Evolutionary conservation across 2,329 filamentous ascomycete genomes (phyloP), one percentile per base, ranked within the genome.

Genomic region (Calonectria pseudoturangicola): DNA sequence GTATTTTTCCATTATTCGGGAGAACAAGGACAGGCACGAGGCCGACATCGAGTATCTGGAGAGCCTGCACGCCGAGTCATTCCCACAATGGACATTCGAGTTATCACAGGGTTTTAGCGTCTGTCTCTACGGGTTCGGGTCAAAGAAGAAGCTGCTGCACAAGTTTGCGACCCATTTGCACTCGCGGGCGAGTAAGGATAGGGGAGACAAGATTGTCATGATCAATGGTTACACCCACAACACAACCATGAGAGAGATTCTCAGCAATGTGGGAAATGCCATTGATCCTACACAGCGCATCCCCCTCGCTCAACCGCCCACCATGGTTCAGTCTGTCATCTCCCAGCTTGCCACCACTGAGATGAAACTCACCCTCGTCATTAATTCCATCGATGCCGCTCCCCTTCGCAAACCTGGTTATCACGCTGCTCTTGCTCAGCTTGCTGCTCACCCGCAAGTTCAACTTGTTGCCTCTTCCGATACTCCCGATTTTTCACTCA

Each of bases 31-130:
- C 77, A 90, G 90, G 0, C 96, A 98, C 82, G 86, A 87, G 41
- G 84, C 88, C 3, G 94, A 97, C 75, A 90, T 94, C 64, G 87
- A 90, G 21, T 93, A 93, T 75, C 87, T 99, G 30, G 88, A 94
- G 76, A 89, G 91, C 8, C 85, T 98, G 27, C 96, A 98, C 81
- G 87, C 91, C 54, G 91, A 93, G 73, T 95, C 94, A 0, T 98
- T 98, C 82, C 90, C 93, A 2, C 97, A 98, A 82, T 99, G 97
- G 97, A 86, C 90, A 0, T 98, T 98, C 82, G 97, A 99, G 86
- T 89, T 98, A 18, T 88, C 92, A 6, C 92, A 98, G 82, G 92
- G 92, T 27, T 98, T 98, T 87, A 95, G 94, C 79, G 87, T 98
- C 65, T 98, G 97, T 81, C 86, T 98, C 0, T 98, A 97, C 82